These are phyloP conservation scores for Rhizophora apiculata DNA, from an alignment of 345 rosid genomes.

Conservation along the genomic window DNA sequence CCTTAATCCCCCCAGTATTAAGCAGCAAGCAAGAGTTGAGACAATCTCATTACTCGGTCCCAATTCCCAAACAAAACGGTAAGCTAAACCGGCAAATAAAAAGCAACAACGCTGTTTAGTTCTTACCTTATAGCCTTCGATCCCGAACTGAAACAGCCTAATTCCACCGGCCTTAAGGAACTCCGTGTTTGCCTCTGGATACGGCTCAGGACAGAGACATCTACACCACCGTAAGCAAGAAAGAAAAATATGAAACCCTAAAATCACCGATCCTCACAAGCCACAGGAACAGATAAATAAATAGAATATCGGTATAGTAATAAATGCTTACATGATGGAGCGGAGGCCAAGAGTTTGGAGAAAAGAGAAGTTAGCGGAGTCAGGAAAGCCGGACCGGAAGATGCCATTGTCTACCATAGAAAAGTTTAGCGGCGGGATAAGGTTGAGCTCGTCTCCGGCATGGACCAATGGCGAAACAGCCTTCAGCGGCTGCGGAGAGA, in stretches of 20 bases:
- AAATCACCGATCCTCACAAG: background rate
- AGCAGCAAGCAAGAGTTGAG: background rate
- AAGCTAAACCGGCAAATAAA: background rate
- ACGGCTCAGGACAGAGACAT: slow-evolving; percentile 87
- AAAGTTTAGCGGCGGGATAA: slow-evolving; percentile 87
- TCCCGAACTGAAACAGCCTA: slow-evolving; percentile 81
- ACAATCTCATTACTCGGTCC: background rate
- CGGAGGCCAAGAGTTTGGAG: slow-evolving; percentile 81
- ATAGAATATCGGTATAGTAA: background rate
- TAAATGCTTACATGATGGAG: slow-evolving; percentile 71
- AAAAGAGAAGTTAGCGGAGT: slow-evolving; percentile 81
- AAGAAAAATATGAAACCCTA: slow-evolving; percentile 20
- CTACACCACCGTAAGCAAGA: slow-evolving; percentile 27
- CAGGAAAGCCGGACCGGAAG: slow-evolving; percentile 95
- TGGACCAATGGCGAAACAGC: slow-evolving; percentile 18
- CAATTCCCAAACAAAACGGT: background rate
- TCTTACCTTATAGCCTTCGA: slow-evolving; percentile 78
- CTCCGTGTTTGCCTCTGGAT: slow-evolving; percentile 66
- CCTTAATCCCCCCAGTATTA: too few relatives aligned
- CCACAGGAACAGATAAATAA: background rate
- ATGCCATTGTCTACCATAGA: slow-evolving; percentile 89
- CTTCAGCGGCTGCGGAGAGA: slow-evolving; percentile 20
- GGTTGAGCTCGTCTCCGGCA: slow-evolving; percentile 40
- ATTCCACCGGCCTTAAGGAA: slow-evolving; percentile 78
- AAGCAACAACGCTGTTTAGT: background rate